These are phyloP conservation scores for Fimicolochytrium jonesii DNA, from an alignment of 192 early-diverging fungal genomes.

Conservation along the genomic window DNA sequence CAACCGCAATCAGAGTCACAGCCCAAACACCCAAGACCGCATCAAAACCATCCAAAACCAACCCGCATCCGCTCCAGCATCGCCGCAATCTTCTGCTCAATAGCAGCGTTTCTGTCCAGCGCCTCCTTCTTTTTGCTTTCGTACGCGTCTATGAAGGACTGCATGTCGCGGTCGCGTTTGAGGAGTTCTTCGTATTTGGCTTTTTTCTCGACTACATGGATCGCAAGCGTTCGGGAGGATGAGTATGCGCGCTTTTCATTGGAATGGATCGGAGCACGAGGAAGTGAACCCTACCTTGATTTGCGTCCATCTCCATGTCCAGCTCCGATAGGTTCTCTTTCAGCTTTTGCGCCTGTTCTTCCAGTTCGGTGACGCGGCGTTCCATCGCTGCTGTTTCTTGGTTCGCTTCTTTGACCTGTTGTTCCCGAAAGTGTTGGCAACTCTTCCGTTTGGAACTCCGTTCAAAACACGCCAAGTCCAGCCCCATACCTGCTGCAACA, in stretches of 20 bases:
- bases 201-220: constrained; percentile 36
- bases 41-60: too few species aligned
- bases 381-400: constrained; percentile 61
- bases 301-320: constrained; percentile 44
- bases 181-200: constrained; percentile 59
- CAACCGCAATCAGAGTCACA: neutral
- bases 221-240: neutral
- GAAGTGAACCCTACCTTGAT: constrained; percentile 25
- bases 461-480: too few species aligned
- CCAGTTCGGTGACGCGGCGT: constrained; percentile 45
- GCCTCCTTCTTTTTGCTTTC: constrained; percentile 37
- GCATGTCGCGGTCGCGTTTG: constrained; percentile 57
- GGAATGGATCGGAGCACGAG: neutral
- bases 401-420: constrained; percentile 61
- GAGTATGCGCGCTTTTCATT: constrained; percentile 10
- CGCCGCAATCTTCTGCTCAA: constrained; percentile 39
- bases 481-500: constrained; percentile 45
- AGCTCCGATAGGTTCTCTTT: constrained; percentile 46
- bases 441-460: too few species aligned
- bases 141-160: constrained; percentile 48
- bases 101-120: constrained; percentile 17
- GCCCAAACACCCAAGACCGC: too few species aligned
- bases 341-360: constrained; percentile 36
- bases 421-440: too few species aligned
- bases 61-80: constrained; percentile 41